These are phyloP conservation scores for Psilocybe sp. DNA, from an alignment of 768 basidiomycete genomes.

Conservation along the genomic window DNA sequence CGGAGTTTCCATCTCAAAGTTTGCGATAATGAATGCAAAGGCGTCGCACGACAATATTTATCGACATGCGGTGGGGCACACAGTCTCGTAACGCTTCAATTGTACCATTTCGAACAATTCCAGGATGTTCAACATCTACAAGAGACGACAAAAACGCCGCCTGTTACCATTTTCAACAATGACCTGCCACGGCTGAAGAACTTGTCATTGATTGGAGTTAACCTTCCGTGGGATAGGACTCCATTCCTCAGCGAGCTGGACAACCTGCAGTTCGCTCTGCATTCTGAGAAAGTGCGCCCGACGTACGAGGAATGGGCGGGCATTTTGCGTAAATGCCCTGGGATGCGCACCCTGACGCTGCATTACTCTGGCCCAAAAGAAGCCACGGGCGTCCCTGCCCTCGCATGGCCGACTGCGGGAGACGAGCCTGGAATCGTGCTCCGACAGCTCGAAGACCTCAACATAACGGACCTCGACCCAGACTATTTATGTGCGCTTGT, in stretches of 20 bases:
- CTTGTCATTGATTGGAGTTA: conserved; percentile 63
- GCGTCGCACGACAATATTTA: conserved; percentile 46
- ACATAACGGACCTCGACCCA: conserved; percentile 54
- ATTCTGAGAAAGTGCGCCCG: conserved; percentile 56
- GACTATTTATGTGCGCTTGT: conserved; percentile 49
- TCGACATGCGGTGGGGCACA: conserved; percentile 51
- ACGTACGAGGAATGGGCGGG: conserved; percentile 51
- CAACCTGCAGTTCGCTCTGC: conserved; percentile 57
- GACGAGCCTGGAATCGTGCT: conserved; percentile 28
- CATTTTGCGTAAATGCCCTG: conserved; percentile 50
- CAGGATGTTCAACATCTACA: conserved; percentile 46
- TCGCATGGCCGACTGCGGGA: conserved; percentile 30
- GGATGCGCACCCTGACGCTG: conserved; percentile 43
- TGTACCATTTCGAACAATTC: conserved; percentile 66
- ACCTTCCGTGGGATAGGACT: conserved; percentile 54
- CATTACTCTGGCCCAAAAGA: conserved; percentile 58
- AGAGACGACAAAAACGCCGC: conserved; percentile 54
- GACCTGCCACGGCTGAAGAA: conserved; percentile 48
- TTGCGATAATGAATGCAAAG: conserved; percentile 58
- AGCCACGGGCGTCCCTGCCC: conserved; percentile 29
- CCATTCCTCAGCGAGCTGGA: conserved; percentile 49
- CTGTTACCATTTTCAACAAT: conserved; percentile 57
- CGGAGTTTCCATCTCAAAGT: conserved; percentile 59
- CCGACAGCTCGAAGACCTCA: conserved; percentile 40
- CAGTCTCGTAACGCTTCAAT: conserved; percentile 54